Evolutionary conservation across 1,284 basidiomycete species (phyloP), one percentile per base, ranked within the genome.

Genomic region (Moniliophthora roreri): DNA sequence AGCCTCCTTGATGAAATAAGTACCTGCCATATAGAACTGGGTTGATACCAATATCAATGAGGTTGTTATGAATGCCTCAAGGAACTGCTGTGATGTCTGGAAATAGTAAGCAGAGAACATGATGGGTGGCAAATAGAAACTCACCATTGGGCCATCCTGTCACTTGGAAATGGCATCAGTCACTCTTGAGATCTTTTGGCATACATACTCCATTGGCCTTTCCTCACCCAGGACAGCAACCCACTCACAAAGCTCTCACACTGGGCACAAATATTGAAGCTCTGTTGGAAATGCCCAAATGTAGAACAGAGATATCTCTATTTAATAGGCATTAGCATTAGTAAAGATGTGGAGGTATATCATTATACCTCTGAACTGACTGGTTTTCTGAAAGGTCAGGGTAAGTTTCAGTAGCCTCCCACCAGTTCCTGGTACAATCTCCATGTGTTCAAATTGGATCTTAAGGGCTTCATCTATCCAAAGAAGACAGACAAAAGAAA

Each of bases 381-480:
- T 41, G 3, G 66, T 67, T 51, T 66, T 70, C 1, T 65, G 56
- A 48, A 63, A 69, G 1, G 62, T 60, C 16, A 73, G 54, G 2
- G 60, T 50, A 2, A 53, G 21, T 15, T 34, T n/a, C n/a, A n/a
- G n/a, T n/a, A n/a, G n/a, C n/a, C n/a, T n/a, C n/a, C n/a, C n/a
- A n/a, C n/a, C n/a, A 1, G 54, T 36, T 11, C 51, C 42, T 0
- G 54, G 40, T 2, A 56, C 20, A 16, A 59, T 18, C 11, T 50
- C 23, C 8, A 71, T 56, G 16, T 72, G 56, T n/a, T 67, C 58
- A 4, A 56, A 16, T 45, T 63, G 58, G n/a, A 73, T 67, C 34
- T 68, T 67, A 15, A 72, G 53, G 0, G 68, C 65, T 52, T 73
- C 66, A 48, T 72, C 69, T 15, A 67, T 58, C 4, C 63, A 65